A percentile compares a stretch with the other conserved stretches of the same genome.
These are phyloP conservation scores for Mycena kentingensis DNA, from an alignment of 768 basidiomycete genomes.

Conservation along the genomic window DNA sequence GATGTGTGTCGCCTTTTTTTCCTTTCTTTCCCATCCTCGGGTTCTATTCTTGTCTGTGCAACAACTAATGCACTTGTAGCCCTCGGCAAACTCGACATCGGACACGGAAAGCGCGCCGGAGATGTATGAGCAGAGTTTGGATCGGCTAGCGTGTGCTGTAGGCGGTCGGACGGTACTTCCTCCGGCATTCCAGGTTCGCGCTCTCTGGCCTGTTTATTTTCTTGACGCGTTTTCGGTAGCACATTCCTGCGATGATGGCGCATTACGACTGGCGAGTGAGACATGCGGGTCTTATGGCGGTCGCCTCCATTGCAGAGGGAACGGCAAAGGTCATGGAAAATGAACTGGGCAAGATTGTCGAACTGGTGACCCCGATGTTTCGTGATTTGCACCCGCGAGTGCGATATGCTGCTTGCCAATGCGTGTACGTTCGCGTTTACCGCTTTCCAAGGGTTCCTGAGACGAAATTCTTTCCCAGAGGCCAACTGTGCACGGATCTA, in stretches of 20 bases:
- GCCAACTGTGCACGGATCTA: constrained; percentile 87
- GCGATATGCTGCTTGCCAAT: constrained; percentile 80
- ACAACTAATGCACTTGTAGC: constrained; percentile 39
- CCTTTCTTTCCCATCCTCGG: constrained; percentile 5
- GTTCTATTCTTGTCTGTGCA: too few relatives aligned
- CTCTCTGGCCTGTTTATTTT: neutral
- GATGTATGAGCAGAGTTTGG: constrained; percentile 81
- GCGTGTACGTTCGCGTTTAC: constrained; percentile 57
- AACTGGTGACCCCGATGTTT: constrained; percentile 81
- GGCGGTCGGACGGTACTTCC: constrained; percentile 77
- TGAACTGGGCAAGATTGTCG: constrained; percentile 79
- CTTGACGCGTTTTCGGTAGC: constrained; percentile 23
- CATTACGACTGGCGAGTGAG: constrained; percentile 83
- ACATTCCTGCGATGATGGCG: constrained; percentile 79
- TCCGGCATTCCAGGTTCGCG: constrained; percentile 64
- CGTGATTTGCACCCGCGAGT: constrained; percentile 78
- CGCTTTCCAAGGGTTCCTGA: neutral
- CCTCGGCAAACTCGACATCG: constrained; percentile 61
- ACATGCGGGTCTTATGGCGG: constrained; percentile 86
- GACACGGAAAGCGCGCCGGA: constrained; percentile 67
- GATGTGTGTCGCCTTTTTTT: constrained; percentile 58
- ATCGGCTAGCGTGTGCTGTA: constrained; percentile 78
- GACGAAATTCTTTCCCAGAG: constrained; percentile 45
- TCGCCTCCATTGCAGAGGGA: constrained; percentile 84
- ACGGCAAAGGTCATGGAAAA: constrained; percentile 80